Percentiles rank a stretch among this genome's conserved stretches.
phyloP scores from a whole-genome alignment of 148 eudicot genomes.

The Nepenthes gracilis region DNA sequence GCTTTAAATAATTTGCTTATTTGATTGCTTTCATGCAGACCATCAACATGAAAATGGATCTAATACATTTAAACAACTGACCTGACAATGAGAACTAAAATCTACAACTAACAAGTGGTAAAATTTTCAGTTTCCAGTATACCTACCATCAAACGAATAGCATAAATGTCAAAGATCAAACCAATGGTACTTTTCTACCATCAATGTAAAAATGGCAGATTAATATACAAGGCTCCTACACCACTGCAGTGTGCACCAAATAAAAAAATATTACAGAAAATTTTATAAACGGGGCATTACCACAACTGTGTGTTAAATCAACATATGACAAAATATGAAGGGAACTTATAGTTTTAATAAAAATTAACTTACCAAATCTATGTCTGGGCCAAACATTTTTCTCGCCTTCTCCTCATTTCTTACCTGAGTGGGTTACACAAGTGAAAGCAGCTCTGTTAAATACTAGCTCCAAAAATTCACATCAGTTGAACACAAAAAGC shows the following conservation, averaged over 20 bases:
- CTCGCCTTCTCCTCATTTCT: slow-evolving; percentile 96
- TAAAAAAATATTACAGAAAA: too few relatives aligned
- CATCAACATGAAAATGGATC: slow-evolving; percentile 1
- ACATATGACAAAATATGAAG: background rate
- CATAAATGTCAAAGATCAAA: background rate
- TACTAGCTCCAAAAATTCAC: background rate
- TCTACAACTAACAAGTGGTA: background rate
- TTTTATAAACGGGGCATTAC: too few relatives aligned
- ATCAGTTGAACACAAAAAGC: slow-evolving; percentile 1
- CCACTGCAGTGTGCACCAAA: too few relatives aligned
- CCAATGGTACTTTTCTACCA: too few relatives aligned
- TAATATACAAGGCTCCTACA: too few relatives aligned
- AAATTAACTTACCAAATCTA: slow-evolving; percentile 60
- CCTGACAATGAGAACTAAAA: background rate
- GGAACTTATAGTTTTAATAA: background rate
- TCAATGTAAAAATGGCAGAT: background rate
- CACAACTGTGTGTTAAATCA: background rate
- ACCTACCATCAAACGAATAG: background rate
- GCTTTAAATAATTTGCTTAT: background rate
- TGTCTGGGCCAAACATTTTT: slow-evolving; percentile 75
- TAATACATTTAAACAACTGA: background rate
- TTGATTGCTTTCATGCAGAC: background rate
- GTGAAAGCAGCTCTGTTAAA: background rate
- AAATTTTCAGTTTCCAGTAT: background rate
- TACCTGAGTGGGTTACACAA: slow-evolving; percentile 34